A percentile compares a stretch with the other conserved stretches of the same genome.
Evolutionary conservation across 208 protist species (phyloP).

Genomic region (Wallacemonas rigidus): DNA sequence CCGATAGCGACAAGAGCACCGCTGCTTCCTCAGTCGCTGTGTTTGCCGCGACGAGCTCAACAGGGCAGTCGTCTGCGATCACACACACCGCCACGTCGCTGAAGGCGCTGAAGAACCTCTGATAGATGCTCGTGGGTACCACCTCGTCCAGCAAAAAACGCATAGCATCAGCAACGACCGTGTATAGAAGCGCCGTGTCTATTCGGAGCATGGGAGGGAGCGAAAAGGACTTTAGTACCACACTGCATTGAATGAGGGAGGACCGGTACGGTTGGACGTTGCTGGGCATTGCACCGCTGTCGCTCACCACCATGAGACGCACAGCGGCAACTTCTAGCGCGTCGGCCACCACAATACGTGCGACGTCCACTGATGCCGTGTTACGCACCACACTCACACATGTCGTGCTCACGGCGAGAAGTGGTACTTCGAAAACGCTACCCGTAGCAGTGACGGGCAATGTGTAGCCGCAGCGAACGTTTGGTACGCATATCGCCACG

Average conservation of each 20-base stretch:
- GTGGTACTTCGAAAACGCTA: constrained; percentile 1
- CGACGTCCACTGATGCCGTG: constrained; percentile 8
- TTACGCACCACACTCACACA: background rate
- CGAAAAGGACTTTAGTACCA: constrained; percentile 24
- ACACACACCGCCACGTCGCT: constrained; percentile 53
- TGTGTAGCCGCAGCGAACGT: background rate
- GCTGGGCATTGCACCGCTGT: constrained; percentile 20
- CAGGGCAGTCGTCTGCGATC: constrained; percentile 7
- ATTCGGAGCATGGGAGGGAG: constrained; percentile 25
- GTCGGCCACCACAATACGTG: background rate
- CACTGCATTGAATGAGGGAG: constrained; percentile 48
- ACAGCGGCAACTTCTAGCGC: constrained; percentile 14
- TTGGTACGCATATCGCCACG: background rate
- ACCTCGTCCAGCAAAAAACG: constrained; percentile 41
- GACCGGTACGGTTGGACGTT: constrained; percentile 38
- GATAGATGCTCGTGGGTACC: constrained; percentile 45
- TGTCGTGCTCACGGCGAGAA: background rate
- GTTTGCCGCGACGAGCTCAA: constrained; percentile 6
- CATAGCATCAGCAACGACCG: constrained; percentile 18
- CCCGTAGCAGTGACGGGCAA: background rate
- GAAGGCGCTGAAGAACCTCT: constrained; percentile 62
- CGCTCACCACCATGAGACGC: constrained; percentile 13
- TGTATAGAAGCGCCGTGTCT: constrained; percentile 19
- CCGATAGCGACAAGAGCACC: constrained; percentile 5
- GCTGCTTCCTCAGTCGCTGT: constrained; percentile 1